Base-by-base conservation (phyloP, 2,329 filamentous ascomycete genomes). In the Didymella pinodella region DNA sequence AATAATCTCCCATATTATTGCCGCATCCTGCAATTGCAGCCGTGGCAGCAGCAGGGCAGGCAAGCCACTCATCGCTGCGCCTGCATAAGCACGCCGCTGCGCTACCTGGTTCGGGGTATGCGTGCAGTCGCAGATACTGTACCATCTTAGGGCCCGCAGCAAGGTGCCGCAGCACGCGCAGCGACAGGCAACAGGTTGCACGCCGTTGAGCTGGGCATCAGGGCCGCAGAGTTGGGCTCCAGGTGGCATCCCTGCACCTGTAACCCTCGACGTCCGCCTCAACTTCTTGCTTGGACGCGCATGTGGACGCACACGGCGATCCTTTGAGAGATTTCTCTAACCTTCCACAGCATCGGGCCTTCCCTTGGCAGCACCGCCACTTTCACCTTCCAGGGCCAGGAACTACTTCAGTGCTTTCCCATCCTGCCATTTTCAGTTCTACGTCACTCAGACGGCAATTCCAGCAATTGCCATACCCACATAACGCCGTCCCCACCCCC, bases 371-470 rank as follows among this genome's bases (percentile, higher is more conserved):
- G 48, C 56, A 54, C 56, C 56, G 56, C 46, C 57, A 51, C 54
- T 28, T 45, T 46, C 31, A 58, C 18, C 28, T 53, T 52, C 41
- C 45, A 25, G n/a, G n/a, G 41, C 41, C 12, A 44, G 25, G 18
- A 26, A 44, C 22, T 44, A 44, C 41, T 44, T 44, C 25, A 44
- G 14, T 28, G 41, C 41, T 28, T 44, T 44, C 28, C 40, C 16
- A 34, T 43, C 3, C 25, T 43, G 18, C 14, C 38, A 12, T 41
- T 38, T 20, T 26, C 34, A 20, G 8, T 10, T 31, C 31, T 59
- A 62, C 63, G 67, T 68, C 69, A 65, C 48, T 28, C 41, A 41
- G n/a, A 66, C 66, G 64, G 70, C 58, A 62, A 67, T 69, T 57
- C 60, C 55, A 46, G 38, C 31, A 52, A 61, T 57, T 62, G 57